Conservation (phyloP, 2,329 filamentous ascomycete genomes). For the Daldinia eschscholtzii region DNA sequence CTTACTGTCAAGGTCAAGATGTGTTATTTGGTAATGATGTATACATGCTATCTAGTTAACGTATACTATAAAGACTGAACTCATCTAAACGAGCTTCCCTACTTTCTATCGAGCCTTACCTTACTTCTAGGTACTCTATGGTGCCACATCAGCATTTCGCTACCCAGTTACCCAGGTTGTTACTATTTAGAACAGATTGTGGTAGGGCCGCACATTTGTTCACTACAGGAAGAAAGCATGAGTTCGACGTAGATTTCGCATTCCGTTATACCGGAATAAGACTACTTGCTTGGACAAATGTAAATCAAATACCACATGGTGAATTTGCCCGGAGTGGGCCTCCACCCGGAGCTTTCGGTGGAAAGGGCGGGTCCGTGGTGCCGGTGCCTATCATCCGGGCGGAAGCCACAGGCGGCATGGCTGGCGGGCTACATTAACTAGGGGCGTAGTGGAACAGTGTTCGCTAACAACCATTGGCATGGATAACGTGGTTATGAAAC, state of each 20-base stretch:
- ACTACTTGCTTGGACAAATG: background rate
- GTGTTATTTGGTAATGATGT: background rate
- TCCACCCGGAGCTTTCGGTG: background rate
- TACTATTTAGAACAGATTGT: background rate
- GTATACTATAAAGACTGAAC: background rate
- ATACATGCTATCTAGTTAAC: background rate
- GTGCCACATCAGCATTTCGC: slow-evolving; percentile 5
- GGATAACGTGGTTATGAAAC: background rate
- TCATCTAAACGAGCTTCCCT: background rate
- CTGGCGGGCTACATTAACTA: background rate
- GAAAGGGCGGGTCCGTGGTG: background rate
- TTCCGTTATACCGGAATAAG: background rate
- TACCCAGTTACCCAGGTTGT: background rate
- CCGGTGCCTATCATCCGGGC: background rate
- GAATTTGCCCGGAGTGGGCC: background rate
- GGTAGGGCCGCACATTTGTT: background rate
- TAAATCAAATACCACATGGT: background rate
- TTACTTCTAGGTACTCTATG: slow-evolving; percentile 1
- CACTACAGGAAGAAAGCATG: background rate
- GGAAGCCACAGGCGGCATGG: background rate
- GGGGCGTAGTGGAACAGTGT: too few relatives aligned
- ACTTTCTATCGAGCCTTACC: background rate
- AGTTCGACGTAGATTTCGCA: background rate
- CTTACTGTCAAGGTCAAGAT: background rate
- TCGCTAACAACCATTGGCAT: background rate